A percentile compares a stretch with the other conserved stretches of the same genome.
phyloP scores from a whole-genome alignment of 495 filamentous ascomycete species.

The Talaromyces borbonicus region DNA sequence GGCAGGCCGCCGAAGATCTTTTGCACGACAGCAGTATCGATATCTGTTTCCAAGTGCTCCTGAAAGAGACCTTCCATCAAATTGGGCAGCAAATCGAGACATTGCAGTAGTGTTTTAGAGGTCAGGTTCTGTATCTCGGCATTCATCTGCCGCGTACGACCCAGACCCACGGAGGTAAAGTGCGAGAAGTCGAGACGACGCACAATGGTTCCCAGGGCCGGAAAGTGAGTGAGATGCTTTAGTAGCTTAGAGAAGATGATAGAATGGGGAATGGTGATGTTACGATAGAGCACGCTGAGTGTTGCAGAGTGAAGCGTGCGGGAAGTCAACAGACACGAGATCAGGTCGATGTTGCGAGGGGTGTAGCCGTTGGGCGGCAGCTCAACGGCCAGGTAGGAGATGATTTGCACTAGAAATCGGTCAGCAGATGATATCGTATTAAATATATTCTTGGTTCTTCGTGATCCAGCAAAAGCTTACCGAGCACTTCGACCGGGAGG shows the following conservation, averaged over 20 bases:
- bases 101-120: conserved; percentile 61
- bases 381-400: conserved; percentile 64
- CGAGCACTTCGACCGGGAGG: conserved; percentile 60
- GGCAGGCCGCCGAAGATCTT: conserved; percentile 62
- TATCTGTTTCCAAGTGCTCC: conserved; percentile 75
- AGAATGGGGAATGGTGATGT: conserved; percentile 82
- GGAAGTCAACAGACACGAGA: conserved; percentile 68
- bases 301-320: conserved; percentile 67
- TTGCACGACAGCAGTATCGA: conserved; percentile 55
- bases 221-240: conserved; percentile 55
- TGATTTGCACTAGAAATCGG: conserved; percentile 57
- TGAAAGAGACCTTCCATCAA: conserved; percentile 74
- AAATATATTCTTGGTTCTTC: not conserved
- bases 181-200: conserved; percentile 79
- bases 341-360: conserved; percentile 72
- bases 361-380: conserved; percentile 68
- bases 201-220: conserved; percentile 66
- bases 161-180: conserved; percentile 75
- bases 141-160: conserved; percentile 72
- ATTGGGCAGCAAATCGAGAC: conserved; percentile 64
- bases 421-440: conserved; percentile 13
- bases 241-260: conserved; percentile 81
- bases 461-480: conserved; percentile 38
- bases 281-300: conserved; percentile 65
- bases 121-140: conserved; percentile 74